These are phyloP conservation scores for Verticillium klebahnii DNA, from an alignment of 2,329 filamentous ascomycete genomes.

Conservation along the genomic window DNA sequence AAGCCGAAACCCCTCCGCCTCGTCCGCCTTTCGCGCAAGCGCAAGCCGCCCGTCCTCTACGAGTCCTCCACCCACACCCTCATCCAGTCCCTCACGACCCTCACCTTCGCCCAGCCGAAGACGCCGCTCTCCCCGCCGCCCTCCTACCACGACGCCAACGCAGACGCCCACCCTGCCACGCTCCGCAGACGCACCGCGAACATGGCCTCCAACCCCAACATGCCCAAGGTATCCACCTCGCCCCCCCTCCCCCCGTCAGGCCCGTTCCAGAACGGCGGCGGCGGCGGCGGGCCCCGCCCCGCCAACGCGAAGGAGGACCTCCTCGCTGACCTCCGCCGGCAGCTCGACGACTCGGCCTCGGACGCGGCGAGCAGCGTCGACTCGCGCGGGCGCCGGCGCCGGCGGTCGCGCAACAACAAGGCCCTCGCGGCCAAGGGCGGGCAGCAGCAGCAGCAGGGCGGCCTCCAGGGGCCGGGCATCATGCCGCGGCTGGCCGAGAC, in stretches of 20 bases:
- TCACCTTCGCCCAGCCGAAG: background rate
- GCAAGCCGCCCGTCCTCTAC: slow-evolving; percentile 17
- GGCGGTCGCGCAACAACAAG: slow-evolving; percentile 7
- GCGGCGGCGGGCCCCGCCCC: background rate
- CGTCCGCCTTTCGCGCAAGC: slow-evolving; percentile 13
- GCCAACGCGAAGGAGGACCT: slow-evolving; percentile 9
- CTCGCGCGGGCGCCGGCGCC: background rate
- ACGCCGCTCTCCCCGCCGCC: background rate
- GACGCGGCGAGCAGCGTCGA: slow-evolving; percentile 9
- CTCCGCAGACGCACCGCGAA: background rate
- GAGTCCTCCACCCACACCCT: slow-evolving; percentile 10
- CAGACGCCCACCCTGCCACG: background rate
- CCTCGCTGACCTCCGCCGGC: slow-evolving; percentile 12
- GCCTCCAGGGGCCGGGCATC: slow-evolving; percentile 11
- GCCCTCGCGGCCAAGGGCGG: slow-evolving; percentile 1
- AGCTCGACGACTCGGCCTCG: slow-evolving; percentile 12
- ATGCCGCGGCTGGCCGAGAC: slow-evolving; percentile 27
- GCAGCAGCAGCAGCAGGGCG: background rate
- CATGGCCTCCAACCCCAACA: background rate
- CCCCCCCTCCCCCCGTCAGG: slow-evolving; percentile 1
- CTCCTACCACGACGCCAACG: background rate
- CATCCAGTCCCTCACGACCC: slow-evolving; percentile 13
- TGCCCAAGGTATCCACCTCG: slow-evolving; percentile 5
- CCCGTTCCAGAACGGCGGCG: background rate
- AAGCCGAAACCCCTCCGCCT: slow-evolving; percentile 14